Percentiles rank a stretch among this genome's conserved stretches.
These are phyloP conservation scores for Avicennia marina DNA, from an alignment of 257 asterid species.

Conservation along the genomic window DNA sequence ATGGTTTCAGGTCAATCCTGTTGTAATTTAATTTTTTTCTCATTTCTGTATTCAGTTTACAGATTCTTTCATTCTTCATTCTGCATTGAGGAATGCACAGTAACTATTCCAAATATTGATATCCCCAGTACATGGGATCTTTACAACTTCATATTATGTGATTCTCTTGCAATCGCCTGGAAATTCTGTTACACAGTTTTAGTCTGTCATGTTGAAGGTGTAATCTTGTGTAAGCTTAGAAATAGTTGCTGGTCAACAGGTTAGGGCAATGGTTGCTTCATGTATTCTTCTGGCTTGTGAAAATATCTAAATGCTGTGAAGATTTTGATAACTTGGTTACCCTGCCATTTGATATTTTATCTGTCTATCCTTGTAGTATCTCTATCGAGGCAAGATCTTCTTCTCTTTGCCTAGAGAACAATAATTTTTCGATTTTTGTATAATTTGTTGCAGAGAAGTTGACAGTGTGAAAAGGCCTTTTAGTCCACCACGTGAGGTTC, in stretches of 20 bases:
- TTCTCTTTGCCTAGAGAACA: background rate
- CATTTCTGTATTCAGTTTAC: too few species aligned
- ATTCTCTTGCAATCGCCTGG: too few species aligned
- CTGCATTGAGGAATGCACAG: too few species aligned
- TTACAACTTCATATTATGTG: too few species aligned
- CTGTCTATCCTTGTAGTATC: background rate
- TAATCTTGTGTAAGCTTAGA: too few species aligned
- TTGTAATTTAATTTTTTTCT: too few species aligned
- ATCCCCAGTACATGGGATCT: too few species aligned
- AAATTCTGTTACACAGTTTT: too few species aligned
- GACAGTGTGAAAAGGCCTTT: constrained; percentile 53
- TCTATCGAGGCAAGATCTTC: background rate
- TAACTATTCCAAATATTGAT: too few species aligned
- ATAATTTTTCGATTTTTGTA: background rate
- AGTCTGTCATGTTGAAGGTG: too few species aligned
- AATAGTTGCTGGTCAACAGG: background rate
- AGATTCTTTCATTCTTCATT: too few species aligned
- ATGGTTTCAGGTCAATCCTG: too few species aligned
- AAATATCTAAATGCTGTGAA: background rate
- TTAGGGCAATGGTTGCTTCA: background rate
- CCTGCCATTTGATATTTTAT: background rate
- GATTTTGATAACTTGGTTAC: background rate
- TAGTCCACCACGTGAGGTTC: constrained; percentile 60
- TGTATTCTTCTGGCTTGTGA: background rate
- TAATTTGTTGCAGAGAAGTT: constrained; percentile 35